A percentile compares a stretch with the other conserved stretches of the same genome.
Evolutionary conservation across 352 stramenopile genomes (phyloP).

Genomic region (Thalassiosira livingstoniorum): DNA sequence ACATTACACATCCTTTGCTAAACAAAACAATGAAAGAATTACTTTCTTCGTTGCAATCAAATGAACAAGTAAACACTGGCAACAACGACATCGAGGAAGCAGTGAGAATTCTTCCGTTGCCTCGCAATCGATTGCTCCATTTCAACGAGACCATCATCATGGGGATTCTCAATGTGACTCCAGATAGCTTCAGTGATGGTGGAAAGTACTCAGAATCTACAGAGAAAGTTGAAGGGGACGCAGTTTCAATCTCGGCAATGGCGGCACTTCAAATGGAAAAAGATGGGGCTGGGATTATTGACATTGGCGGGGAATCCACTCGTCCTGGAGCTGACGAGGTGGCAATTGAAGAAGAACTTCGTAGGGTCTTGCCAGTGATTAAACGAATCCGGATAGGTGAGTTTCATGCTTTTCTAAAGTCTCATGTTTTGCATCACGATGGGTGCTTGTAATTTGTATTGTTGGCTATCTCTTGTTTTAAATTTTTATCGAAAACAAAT

Average conservation of each 20-base stretch:
- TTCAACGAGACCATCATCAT: constrained; percentile 90
- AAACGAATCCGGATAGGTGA: constrained; percentile 84
- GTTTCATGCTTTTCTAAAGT: constrained; percentile 8
- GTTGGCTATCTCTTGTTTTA: background rate
- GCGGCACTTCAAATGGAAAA: constrained; percentile 87
- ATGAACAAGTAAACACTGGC: background rate
- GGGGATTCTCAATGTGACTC: constrained; percentile 99
- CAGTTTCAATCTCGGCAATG: background rate
- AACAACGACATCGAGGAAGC: constrained; percentile 17
- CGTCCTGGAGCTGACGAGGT: constrained; percentile 93
- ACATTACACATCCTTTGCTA: constrained; percentile 86
- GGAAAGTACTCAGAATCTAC: constrained; percentile 72
- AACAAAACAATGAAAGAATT: constrained; percentile 87
- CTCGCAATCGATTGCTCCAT: constrained; percentile 61
- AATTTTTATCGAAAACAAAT: constrained; percentile 4
- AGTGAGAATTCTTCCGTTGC: constrained; percentile 69
- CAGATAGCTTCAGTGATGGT: constrained; percentile 97
- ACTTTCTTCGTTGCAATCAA: constrained; percentile 56
- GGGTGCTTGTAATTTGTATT: too few relatives aligned
- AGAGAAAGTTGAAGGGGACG: background rate
- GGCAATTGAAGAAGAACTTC: constrained; percentile 90
- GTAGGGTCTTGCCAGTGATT: constrained; percentile 94
- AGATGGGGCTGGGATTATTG: constrained; percentile 93
- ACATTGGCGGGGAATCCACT: constrained; percentile 99
- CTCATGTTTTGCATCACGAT: constrained; percentile 4